Evolutionary conservation across 805 yeast genomes (phyloP).

Genomic region (Barnettozyma salicaria): DNA sequence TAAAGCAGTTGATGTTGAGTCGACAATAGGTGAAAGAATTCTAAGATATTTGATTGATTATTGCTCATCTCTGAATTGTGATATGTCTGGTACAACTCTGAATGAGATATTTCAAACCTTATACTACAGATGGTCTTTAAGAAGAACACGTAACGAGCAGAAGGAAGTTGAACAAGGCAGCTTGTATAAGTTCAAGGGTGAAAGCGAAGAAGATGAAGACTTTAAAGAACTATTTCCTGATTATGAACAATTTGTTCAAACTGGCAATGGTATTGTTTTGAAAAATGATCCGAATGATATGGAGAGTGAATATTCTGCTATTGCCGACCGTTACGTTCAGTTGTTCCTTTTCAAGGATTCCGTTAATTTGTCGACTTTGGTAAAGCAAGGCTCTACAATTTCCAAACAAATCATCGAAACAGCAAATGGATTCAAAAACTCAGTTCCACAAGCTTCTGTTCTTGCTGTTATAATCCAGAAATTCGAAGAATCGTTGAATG

Average conservation of each 20-base stretch:
- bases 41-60: conserved; percentile 42
- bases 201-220: conserved; percentile 72
- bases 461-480: conserved; percentile 33
- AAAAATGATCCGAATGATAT: conserved; percentile 25
- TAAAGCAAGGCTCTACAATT: conserved; percentile 37
- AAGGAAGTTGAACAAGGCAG: conserved; percentile 53
- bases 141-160: conserved; percentile 62
- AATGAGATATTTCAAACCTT: conserved; percentile 50
- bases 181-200: conserved; percentile 59
- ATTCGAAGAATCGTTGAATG: conserved; percentile 30
- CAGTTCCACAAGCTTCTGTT: conserved; percentile 25
- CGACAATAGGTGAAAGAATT: conserved; percentile 44
- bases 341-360: conserved; percentile 30
- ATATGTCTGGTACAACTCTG: conserved; percentile 25
- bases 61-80: conserved; percentile 20
- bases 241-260: conserved; percentile 58
- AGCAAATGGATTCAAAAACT: conserved; percentile 19
- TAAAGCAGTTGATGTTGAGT: conserved; percentile 38
- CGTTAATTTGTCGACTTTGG: conserved; percentile 25
- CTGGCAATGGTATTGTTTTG: conserved; percentile 23
- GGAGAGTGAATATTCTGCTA: conserved; percentile 40
- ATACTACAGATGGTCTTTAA: conserved; percentile 77
- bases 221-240: conserved; percentile 82
- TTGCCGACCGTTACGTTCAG: conserved; percentile 45
- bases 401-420: conserved; percentile 27